A percentile compares a stretch with the other conserved stretches of the same genome.
phyloP scores from a whole-genome alignment of 352 stramenopile species.

The Phytopythium helicoides region DNA sequence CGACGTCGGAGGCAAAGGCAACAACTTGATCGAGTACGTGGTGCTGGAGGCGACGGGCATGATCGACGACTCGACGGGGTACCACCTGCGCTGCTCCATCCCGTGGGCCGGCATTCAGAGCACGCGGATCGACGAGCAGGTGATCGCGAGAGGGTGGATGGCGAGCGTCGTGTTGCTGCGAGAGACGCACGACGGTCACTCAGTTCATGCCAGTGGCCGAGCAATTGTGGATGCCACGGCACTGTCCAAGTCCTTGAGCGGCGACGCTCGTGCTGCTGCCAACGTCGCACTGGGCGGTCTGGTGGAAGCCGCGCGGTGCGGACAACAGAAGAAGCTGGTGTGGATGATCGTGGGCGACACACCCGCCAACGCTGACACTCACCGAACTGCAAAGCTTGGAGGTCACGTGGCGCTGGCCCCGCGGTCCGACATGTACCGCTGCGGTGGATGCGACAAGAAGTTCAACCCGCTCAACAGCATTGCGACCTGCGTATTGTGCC shows the following conservation, averaged over 20 bases:
- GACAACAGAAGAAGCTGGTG: constrained; percentile 57
- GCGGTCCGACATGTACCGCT: constrained; percentile 12
- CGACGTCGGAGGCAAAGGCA: constrained; percentile 5
- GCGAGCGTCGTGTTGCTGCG: constrained; percentile 28
- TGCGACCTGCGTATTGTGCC: constrained; percentile 33
- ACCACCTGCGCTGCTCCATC: constrained; percentile 7
- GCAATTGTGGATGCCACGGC: constrained; percentile 24
- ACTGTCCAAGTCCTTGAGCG: constrained; percentile 19
- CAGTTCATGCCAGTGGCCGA: constrained; percentile 19
- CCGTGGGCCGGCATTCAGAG: constrained; percentile 15
- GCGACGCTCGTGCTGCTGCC: constrained; percentile 14
- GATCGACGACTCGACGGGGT: background rate
- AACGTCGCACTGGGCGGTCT: constrained; percentile 15
- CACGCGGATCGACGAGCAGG: constrained; percentile 9
- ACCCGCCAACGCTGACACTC: background rate
- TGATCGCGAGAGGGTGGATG: constrained; percentile 17
- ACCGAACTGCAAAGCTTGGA: constrained; percentile 11
- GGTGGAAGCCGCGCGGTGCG: constrained; percentile 38
- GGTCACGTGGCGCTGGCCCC: constrained; percentile 13
- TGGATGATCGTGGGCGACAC: constrained; percentile 26
- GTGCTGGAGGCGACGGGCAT: constrained; percentile 26
- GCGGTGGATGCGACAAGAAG: constrained; percentile 31
- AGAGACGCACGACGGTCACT: background rate
- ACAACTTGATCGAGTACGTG: constrained; percentile 31
- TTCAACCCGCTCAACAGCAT: constrained; percentile 33